Base-by-base conservation (phyloP, 2,329 filamentous ascomycete species). In the Lecanicillium sp. region DNA sequence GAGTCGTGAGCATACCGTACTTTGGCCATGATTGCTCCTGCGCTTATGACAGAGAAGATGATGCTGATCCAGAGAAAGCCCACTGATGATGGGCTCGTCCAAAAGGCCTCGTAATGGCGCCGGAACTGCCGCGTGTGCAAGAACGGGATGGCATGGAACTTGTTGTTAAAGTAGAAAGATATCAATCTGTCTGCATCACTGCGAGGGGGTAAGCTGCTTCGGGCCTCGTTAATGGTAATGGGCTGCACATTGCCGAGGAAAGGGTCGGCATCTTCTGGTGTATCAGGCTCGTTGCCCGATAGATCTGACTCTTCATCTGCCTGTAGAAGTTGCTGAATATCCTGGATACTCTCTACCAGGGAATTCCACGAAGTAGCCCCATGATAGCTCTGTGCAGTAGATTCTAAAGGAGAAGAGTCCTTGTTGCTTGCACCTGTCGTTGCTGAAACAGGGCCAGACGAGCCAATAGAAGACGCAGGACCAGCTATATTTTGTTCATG, bases 61-160 rank as follows among this genome's bases (percentile, higher is more conserved):
- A 70, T 65, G 45, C 68, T 71, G 32, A 71, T 54, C 70, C 70
- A 74, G 18, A 73, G 54, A 11, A 70, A 51, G 43, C 60, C 64
- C 3, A 62, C 54, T 1, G 54, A 52, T 4, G 53, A 46, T 1
- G 67, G 63, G 4, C 58, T 49, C 18, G 48, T 46, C 69, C 70
- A 72, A 45, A 73, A 71, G 4, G 56, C 57, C 29, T 66, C 62
- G 46, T 71, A 73, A 29, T 65, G 60, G 3, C 67, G 58, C 45
- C 67, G 62, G 40, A 74, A 74, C 48, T 71, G 60, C 20, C 53
- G 55, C 3, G 53, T 49, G 42, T 69, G 65, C 17, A 69, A 48
- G 42, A 64, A 59, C 4, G 62, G 54, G 0, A 57, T 51, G 3
- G 58, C 55, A 11, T 58, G 48, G 47, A 61, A 67, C 35, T 58